A percentile compares a stretch with the other conserved stretches of the same genome.
phyloP scores from a whole-genome alignment of 495 filamentous ascomycete genomes.

The Thermothielavioides terrestris region DNA sequence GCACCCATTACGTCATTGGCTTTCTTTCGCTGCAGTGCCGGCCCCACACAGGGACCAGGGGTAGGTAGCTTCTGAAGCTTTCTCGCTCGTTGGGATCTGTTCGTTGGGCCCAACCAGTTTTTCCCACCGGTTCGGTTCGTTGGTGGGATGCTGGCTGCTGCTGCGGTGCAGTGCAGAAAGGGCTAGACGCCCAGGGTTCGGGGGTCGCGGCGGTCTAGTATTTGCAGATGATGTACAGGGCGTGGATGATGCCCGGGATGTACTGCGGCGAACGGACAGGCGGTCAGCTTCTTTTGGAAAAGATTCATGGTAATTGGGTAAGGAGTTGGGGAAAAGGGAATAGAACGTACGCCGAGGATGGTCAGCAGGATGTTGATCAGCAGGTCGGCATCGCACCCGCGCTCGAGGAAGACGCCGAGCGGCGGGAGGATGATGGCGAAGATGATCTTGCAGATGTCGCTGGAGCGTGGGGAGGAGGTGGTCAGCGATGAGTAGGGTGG shows the following conservation, averaged over 20 bases:
- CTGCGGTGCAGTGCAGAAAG: neutral
- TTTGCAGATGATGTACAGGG: conserved; percentile 47
- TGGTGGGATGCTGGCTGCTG: neutral
- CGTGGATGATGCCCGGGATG: conserved; percentile 59
- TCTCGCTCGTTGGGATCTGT: too few relatives aligned
- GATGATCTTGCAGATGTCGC: conserved; percentile 90
- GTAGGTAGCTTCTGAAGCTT: too few relatives aligned
- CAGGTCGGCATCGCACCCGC: conserved; percentile 78
- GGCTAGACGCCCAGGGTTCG: neutral
- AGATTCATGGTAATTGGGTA: neutral
- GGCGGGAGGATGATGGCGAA: conserved; percentile 81
- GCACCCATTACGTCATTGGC: too few relatives aligned
- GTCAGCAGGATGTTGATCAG: conserved; percentile 90
- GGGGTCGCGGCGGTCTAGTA: conserved; percentile 23
- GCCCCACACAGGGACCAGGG: too few relatives aligned
- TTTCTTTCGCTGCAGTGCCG: too few relatives aligned
- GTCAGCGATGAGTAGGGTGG: neutral
- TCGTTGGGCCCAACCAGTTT: too few relatives aligned
- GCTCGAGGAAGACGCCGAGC: conserved; percentile 82
- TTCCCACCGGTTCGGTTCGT: neutral
- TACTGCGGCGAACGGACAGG: conserved; percentile 11
- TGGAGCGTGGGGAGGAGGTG: conserved; percentile 23
- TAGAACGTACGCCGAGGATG: conserved; percentile 58
- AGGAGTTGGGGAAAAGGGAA: neutral
- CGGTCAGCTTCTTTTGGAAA: neutral